Base-by-base conservation (phyloP, 148 eudicot species). In the Fagopyrum homotropicum region DNA sequence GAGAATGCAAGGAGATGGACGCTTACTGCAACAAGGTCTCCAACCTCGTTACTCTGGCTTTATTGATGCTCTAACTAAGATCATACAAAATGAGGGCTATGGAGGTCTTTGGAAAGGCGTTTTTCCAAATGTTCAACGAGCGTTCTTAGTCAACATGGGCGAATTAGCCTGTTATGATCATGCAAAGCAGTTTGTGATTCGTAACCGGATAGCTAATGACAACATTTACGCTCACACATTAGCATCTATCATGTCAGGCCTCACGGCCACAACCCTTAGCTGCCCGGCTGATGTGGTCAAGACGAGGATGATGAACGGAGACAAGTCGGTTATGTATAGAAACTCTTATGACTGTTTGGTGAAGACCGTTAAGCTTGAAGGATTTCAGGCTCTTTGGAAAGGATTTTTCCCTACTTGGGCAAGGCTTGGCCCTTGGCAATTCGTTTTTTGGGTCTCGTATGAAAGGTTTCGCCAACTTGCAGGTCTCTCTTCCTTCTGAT, bases 401-500 rank as follows among this genome's bases (percentile, higher is more conserved):
- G 98, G 96, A 44, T 93, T 93, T 74, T 82, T 93, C 73, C 98
- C 98, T 45, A 93, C 98, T 5, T 93, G 98, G 98, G 90, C 98
- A 44, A 89, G 97, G 84, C 97, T 93, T 76, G 98, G 98, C 29
- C 98, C 98, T 60, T 93, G 98, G 98, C 98, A 93, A 76, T 93
- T 91, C 83, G 89, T 87, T 19, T 93, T 93, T 73, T 93, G 98
- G 98, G 98, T 93, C 10, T 91, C 98, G 0, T 93, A 93, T 78
- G 98, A 93, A 73, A 93, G 86, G 75, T 78, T 91, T 26, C 75
- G 97, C 72, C 82, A 82, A 45, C 60, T 89, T 79, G 86, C 97
- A 2, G 98, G 98, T 12, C 83, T 90, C 49, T 79, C 90, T 75
- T 89, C 98, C 71, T 93, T 93, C 80, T 93, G 82, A 86, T 91